A percentile compares a stretch with the other conserved stretches of the same genome.
Conservation (phyloP, 2,329 filamentous ascomycete species). For the Zymoseptoria passerinii region DNA sequence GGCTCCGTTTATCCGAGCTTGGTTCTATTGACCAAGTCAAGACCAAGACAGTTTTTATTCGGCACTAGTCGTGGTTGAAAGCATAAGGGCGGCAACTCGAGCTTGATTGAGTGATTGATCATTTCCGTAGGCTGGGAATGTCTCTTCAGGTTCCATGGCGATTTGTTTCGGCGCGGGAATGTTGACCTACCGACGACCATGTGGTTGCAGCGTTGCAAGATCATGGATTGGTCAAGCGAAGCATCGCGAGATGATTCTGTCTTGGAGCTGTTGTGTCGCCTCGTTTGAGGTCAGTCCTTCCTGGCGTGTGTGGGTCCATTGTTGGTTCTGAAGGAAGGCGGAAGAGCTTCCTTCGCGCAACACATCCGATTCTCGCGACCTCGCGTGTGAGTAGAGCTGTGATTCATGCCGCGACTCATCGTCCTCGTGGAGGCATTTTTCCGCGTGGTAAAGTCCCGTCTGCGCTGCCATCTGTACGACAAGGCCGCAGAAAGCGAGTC, state of each 20-base stretch:
- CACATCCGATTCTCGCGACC: too few species aligned
- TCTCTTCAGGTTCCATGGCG: neutral
- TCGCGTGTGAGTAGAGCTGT: too few species aligned
- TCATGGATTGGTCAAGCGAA: neutral
- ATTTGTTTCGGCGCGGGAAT: neutral
- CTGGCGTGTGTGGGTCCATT: neutral
- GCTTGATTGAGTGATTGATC: neutral
- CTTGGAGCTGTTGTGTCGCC: neutral
- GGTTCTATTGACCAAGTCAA: neutral
- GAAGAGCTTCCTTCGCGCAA: neutral
- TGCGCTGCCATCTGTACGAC: neutral
- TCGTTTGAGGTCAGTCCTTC: neutral
- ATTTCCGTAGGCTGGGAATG: neutral
- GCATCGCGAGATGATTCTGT: neutral
- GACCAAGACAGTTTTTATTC: neutral
- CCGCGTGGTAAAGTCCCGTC: neutral
- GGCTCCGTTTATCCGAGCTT: neutral
- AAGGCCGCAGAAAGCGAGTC: neutral
- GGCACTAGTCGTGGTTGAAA: neutral
- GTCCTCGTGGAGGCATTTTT: neutral
- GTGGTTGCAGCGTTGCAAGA: neutral
- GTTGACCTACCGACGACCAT: neutral
- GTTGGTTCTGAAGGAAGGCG: neutral
- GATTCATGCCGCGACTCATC: neutral
- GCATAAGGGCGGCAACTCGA: neutral